These are phyloP conservation scores for Viola odorata DNA, from an alignment of 345 rosid genomes.

Conservation along the genomic window DNA sequence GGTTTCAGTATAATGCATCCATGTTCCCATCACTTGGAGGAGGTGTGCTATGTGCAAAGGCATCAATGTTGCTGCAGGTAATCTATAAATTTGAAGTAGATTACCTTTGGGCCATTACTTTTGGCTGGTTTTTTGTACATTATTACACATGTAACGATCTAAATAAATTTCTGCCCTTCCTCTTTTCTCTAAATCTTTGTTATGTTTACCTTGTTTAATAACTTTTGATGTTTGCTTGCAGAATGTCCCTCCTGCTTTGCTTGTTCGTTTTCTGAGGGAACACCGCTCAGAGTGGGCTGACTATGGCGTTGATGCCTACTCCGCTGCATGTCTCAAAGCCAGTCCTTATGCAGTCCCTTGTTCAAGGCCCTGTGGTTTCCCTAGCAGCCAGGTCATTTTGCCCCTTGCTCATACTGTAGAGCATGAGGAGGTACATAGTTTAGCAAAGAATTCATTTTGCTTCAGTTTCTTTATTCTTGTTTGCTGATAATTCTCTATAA, in stretches of 20 bases:
- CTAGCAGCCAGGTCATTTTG: constrained; percentile 80
- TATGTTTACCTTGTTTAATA: neutral
- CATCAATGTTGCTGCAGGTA: constrained; percentile 95
- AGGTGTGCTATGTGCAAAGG: constrained; percentile 94
- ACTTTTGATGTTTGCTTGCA: constrained; percentile 22
- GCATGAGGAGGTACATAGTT: constrained; percentile 72
- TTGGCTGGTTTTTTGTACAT: neutral
- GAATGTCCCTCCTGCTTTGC: constrained; percentile 89
- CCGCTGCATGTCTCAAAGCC: constrained; percentile 76
- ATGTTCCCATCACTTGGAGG: constrained; percentile 76
- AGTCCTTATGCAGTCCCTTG: constrained; percentile 87
- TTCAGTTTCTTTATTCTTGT: neutral
- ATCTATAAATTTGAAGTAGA: neutral
- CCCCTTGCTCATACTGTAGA: constrained; percentile 92
- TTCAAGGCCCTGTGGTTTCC: constrained; percentile 80
- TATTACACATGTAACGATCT: too few relatives aligned
- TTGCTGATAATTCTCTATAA: neutral
- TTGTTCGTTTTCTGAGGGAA: constrained; percentile 89
- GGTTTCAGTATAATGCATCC: constrained; percentile 56
- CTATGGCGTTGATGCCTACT: constrained; percentile 80
- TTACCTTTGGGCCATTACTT: neutral
- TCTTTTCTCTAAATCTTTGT: neutral
- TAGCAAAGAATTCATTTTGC: constrained; percentile 3
- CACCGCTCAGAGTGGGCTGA: constrained; percentile 99
- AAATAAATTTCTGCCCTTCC: neutral